These are phyloP conservation scores for Cadophora sp. DNA, from an alignment of 2,329 filamentous ascomycete species.

Conservation along the genomic window DNA sequence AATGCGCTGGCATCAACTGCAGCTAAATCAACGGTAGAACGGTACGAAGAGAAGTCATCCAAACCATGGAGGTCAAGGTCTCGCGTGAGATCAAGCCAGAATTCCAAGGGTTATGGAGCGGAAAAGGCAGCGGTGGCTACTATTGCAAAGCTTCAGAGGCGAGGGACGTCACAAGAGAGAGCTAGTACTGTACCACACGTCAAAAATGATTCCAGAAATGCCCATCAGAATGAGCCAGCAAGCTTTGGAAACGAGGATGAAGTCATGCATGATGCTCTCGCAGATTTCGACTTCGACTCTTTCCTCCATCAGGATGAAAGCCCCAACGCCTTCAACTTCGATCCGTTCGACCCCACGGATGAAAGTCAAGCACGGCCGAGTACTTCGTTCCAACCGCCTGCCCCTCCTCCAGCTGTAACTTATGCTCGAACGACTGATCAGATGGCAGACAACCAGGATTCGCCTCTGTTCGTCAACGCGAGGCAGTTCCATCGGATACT, in stretches of 20 bases:
- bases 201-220: neutral
- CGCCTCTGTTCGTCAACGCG: constrained; percentile 18
- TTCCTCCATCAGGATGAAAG: constrained; percentile 60
- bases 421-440: neutral
- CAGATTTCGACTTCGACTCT: constrained; percentile 70
- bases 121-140: neutral
- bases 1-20: no score
- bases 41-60: no score
- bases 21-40: no score
- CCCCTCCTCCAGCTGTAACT: neutral
- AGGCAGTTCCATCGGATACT: constrained; percentile 29
- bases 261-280: constrained; percentile 55
- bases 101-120: no score
- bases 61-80: no score
- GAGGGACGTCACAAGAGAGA: neutral
- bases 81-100: no score
- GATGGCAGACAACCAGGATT: neutral
- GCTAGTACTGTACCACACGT: neutral
- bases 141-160: neutral
- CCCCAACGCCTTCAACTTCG: neutral
- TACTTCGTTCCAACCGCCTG: neutral
- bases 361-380: neutral
- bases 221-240: neutral
- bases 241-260: neutral
- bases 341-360: neutral